Percentiles rank a stretch among this genome's conserved stretches.
Conservation (phyloP, 192 early-diverging fungal genomes). For the Oehlia diaphana region DNA sequence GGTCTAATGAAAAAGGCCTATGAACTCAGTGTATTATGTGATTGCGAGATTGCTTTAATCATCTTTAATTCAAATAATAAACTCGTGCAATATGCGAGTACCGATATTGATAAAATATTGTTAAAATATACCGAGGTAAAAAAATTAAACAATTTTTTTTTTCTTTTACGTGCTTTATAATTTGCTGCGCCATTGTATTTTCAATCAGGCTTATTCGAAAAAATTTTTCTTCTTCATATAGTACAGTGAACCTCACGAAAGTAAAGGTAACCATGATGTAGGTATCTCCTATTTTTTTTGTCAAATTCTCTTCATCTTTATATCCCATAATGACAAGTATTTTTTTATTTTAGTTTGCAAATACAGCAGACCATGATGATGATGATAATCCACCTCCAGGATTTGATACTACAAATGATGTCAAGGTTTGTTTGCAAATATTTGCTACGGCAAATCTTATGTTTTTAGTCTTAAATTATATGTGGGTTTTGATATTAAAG, state of each 20-base stretch:
- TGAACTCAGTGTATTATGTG: slow-evolving; percentile 92
- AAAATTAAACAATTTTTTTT: background rate
- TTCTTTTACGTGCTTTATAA: background rate
- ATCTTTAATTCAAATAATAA: slow-evolving; percentile 95
- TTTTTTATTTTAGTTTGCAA: slow-evolving; percentile 17
- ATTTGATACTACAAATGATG: slow-evolving; percentile 14
- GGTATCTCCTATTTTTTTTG: background rate
- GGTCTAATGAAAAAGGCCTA: slow-evolving; percentile 98
- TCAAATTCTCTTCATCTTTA: no score
- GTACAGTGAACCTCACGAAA: slow-evolving; percentile 38
- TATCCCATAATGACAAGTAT: no score
- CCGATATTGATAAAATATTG: slow-evolving; percentile 92
- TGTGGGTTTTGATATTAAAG: background rate
- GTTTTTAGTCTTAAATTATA: no score
- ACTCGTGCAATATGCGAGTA: slow-evolving; percentile 88
- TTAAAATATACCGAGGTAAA: slow-evolving; percentile 82
- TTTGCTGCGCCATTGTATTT: slow-evolving; percentile 10
- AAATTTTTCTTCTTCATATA: slow-evolving; percentile 34
- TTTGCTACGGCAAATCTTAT: no score
- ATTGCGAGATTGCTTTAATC: slow-evolving; percentile 92
- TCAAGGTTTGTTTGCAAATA: background rate
- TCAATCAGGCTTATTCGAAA: no score
- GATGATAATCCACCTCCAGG: slow-evolving; percentile 28
- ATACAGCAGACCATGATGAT: slow-evolving; percentile 23
- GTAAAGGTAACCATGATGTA: slow-evolving; percentile 43